Evolutionary conservation across 805 yeast species (phyloP).

Genomic region (Ogataea ganodermae): DNA sequence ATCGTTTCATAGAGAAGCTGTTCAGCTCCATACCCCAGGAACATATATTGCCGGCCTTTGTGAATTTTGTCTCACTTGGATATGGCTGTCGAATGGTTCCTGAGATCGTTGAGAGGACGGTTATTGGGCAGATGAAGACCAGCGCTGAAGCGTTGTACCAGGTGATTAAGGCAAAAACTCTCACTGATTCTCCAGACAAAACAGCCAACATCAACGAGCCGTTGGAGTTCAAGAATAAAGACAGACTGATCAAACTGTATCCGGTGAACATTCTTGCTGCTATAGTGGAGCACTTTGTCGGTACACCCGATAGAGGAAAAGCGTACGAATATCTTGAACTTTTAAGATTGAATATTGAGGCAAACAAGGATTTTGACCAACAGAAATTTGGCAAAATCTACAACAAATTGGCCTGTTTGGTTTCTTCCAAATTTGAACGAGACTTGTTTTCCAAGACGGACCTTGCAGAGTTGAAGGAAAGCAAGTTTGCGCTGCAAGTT

Average conservation of each 20-base stretch:
- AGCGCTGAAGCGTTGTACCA: too few species aligned
- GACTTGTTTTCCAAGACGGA: neutral
- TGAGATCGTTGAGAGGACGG: neutral
- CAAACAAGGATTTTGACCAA: neutral
- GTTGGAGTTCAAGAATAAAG: neutral
- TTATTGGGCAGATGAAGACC: neutral
- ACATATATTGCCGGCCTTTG: neutral
- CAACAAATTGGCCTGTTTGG: neutral
- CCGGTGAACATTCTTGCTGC: neutral
- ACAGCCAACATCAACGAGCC: too few species aligned
- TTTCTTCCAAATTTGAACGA: neutral
- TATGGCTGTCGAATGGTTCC: neutral
- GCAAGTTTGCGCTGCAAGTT: neutral
- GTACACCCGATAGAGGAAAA: neutral
- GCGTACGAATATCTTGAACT: slow-evolving; percentile 5
- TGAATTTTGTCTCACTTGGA: neutral
- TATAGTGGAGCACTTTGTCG: neutral
- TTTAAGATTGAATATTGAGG: neutral
- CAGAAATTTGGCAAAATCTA: neutral
- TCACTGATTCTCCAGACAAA: too few species aligned
- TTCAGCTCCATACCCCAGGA: neutral
- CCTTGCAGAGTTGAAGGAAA: neutral
- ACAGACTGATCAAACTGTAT: neutral
- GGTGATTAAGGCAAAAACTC: too few species aligned
- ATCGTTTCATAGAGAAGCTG: neutral